These are phyloP conservation scores for Parachlorella kessleri DNA, from an alignment of 139 green algal genomes.

Conservation along the genomic window DNA sequence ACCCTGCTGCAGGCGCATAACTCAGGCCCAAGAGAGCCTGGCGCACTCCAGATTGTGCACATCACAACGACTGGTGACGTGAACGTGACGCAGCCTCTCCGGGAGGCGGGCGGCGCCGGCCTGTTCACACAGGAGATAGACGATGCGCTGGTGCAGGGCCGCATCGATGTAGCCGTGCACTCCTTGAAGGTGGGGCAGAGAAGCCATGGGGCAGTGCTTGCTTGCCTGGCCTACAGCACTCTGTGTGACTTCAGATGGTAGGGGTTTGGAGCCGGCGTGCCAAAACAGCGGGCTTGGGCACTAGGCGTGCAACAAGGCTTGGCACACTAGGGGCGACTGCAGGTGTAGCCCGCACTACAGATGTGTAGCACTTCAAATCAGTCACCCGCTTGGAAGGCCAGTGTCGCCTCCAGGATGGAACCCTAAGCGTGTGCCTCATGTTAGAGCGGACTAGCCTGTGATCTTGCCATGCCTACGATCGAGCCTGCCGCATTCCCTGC, in stretches of 20 bases:
- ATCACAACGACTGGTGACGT: conserved; percentile 99
- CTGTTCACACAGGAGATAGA: conserved; percentile 99
- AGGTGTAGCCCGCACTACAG: no score
- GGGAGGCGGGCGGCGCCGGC: conserved; percentile 99
- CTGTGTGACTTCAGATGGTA: no score
- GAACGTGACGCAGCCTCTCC: conserved; percentile 94
- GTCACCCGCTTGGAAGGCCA: no score
- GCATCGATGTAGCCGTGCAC: conserved; percentile 98
- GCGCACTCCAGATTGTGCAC: conserved; percentile 96
- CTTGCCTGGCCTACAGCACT: no score
- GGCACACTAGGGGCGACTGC: no score
- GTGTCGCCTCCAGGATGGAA: no score
- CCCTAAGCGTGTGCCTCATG: no score
- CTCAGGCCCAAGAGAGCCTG: conserved; percentile 89
- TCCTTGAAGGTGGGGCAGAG: conserved; percentile 94
- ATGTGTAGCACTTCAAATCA: no score
- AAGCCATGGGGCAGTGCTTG: neutral
- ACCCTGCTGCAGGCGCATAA: conserved; percentile 73
- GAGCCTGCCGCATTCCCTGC: no score
- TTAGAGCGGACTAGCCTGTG: no score
- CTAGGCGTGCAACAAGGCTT: no score
- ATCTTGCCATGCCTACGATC: neutral
- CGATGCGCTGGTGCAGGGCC: conserved; percentile 91
- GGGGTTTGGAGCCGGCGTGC: neutral
- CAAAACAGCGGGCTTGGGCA: neutral